Percentiles rank a stretch among this genome's conserved stretches.
Conservation (phyloP, 2,329 filamentous ascomycete genomes). For the Verticillium nonalfalfae region DNA sequence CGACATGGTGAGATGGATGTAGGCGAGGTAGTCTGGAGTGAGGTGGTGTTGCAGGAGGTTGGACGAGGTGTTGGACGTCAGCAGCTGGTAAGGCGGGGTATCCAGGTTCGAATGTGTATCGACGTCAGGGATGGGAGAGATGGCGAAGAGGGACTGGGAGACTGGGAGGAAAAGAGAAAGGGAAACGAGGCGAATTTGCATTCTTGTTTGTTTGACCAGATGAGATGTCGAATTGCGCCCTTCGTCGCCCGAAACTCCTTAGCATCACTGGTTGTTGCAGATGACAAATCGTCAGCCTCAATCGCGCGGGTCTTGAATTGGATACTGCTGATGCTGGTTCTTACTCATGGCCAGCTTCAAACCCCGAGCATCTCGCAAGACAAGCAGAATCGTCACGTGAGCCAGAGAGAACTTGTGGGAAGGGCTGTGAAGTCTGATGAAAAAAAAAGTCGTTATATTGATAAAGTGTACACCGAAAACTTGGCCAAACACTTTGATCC, state of each 20-base stretch:
- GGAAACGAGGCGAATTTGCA: background rate
- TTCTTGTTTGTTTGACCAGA: background rate
- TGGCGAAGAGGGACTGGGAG: background rate
- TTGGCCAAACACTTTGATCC: background rate
- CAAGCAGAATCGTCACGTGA: background rate
- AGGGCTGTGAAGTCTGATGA: background rate
- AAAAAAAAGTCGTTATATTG: background rate
- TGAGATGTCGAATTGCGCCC: background rate
- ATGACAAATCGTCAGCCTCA: background rate
- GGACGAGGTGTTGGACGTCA: conserved; percentile 1
- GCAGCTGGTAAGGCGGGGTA: background rate
- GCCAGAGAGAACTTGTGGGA: background rate
- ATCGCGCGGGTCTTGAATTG: background rate
- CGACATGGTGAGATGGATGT: background rate
- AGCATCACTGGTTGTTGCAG: background rate
- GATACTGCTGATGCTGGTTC: background rate
- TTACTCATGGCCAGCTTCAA: background rate
- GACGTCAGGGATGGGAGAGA: background rate
- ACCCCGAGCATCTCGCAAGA: background rate
- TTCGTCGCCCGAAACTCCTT: background rate
- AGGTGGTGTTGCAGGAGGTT: background rate
- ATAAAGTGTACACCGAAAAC: background rate
- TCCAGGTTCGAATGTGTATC: background rate
- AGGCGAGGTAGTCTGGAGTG: background rate
- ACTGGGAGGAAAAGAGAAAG: background rate